A percentile compares a stretch with the other conserved stretches of the same genome.
These are phyloP conservation scores for Poa pratensis DNA, from an alignment of 176 grass and related monocot genomes.

Conservation along the genomic window DNA sequence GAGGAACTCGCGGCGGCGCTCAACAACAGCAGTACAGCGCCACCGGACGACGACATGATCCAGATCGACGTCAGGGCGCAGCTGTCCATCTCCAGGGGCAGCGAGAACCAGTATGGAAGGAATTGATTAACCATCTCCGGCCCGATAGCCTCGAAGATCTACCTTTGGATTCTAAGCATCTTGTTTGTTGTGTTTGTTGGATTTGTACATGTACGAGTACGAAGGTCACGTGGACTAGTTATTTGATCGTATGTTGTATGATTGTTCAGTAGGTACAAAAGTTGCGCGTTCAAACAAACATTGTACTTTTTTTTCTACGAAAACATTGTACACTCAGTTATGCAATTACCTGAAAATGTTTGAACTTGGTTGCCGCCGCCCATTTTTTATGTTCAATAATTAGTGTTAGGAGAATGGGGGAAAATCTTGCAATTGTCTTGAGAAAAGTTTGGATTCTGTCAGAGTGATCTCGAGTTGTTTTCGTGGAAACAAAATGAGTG, in stretches of 20 bases:
- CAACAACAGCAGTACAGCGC: conserved; percentile 13
- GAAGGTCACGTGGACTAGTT: no score
- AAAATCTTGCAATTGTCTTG: background rate
- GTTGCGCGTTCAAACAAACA: background rate
- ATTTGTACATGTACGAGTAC: background rate
- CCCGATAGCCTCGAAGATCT: background rate
- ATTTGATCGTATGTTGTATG: no score
- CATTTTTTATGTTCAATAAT: no score
- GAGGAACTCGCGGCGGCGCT: conserved; percentile 55
- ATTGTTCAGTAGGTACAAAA: no score
- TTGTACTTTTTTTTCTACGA: background rate
- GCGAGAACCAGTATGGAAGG: background rate
- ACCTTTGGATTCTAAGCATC: background rate
- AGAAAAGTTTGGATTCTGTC: background rate
- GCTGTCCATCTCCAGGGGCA: conserved; percentile 57
- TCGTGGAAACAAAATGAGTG: no score
- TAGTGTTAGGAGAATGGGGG: no score
- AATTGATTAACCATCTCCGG: conserved; percentile 9
- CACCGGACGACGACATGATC: conserved; percentile 25
- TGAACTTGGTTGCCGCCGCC: background rate
- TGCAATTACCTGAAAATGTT: background rate
- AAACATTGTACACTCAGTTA: background rate
- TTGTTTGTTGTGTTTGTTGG: background rate
- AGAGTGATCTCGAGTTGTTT: background rate
- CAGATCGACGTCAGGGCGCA: conserved; percentile 55